Evolutionary conservation across 2,329 filamentous ascomycete species (phyloP).

Genomic region (Macrophomina tecta): DNA sequence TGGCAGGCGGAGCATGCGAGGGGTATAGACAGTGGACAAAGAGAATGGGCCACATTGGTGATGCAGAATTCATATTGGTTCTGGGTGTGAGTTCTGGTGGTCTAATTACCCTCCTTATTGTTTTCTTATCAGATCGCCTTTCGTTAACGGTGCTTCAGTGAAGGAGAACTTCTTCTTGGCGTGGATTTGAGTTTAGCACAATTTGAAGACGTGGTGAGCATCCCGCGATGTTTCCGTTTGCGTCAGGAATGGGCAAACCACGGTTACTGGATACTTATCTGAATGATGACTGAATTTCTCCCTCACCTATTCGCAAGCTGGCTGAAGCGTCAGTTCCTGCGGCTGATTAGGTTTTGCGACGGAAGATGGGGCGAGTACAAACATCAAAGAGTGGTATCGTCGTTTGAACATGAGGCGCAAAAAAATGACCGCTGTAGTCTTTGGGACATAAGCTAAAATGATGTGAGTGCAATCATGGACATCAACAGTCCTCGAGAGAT

Average conservation of each 20-base stretch:
- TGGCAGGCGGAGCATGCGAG: not conserved
- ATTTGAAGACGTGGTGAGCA: not conserved
- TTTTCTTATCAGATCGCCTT: not conserved
- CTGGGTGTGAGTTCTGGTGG: not conserved
- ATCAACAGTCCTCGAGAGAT: not conserved
- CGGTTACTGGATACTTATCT: too few relatives aligned
- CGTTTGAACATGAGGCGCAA: not conserved
- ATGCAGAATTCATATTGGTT: not conserved
- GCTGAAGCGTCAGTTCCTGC: too few relatives aligned
- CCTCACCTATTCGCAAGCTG: too few relatives aligned
- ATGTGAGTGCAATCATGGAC: not conserved
- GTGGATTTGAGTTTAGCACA: not conserved
- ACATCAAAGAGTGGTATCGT: too few relatives aligned
- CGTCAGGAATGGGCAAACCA: too few relatives aligned
- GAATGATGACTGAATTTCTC: too few relatives aligned
- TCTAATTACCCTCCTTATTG: not conserved
- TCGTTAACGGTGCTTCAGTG: not conserved
- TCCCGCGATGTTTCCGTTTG: too few relatives aligned
- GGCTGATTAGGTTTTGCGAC: too few relatives aligned
- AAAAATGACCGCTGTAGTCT: not conserved
- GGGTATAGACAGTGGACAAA: not conserved
- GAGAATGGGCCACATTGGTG: not conserved
- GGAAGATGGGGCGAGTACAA: too few relatives aligned
- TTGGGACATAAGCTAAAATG: not conserved
- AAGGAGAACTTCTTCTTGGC: not conserved